Evolutionary conservation across 192 early-diverging fungal genomes (phyloP).

Genomic region (Gaertneriomyces semiglobifer): DNA sequence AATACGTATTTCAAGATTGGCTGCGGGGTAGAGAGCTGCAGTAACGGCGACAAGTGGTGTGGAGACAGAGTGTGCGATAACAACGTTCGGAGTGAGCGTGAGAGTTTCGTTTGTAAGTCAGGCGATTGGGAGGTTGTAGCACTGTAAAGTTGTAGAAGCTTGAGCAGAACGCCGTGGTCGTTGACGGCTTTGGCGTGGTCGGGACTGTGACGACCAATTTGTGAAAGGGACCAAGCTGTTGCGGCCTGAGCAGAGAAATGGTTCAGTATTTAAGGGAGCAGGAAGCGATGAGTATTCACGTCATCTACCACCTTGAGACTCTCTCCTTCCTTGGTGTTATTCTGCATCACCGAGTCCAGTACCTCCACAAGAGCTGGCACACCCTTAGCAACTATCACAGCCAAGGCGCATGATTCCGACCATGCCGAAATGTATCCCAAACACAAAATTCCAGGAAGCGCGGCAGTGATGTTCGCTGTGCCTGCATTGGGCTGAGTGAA

Average conservation of each 20-base stretch:
- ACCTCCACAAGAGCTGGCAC: slow-evolving; percentile 47
- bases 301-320: slow-evolving; percentile 45
- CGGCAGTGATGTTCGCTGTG: slow-evolving; percentile 22
- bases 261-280: slow-evolving; percentile 9
- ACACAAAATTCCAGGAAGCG: slow-evolving; percentile 59
- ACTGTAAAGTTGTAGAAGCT: slow-evolving; percentile 49
- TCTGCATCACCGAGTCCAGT: slow-evolving; percentile 21
- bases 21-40: slow-evolving; percentile 48
- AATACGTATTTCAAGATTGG: slow-evolving; percentile 59
- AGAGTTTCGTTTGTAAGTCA: slow-evolving; percentile 53
- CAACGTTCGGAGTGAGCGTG: slow-evolving; percentile 54
- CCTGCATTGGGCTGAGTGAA: too few species aligned
- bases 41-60: slow-evolving; percentile 52
- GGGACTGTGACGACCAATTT: slow-evolving; percentile 58
- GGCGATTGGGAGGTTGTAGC: slow-evolving; percentile 6
- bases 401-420: slow-evolving; percentile 54
- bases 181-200: slow-evolving; percentile 60
- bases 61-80: slow-evolving; percentile 51
- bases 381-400: slow-evolving; percentile 57
- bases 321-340: slow-evolving; percentile 44
- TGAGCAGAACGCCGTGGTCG: slow-evolving; percentile 51
- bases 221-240: slow-evolving; percentile 55
- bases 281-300: not conserved
- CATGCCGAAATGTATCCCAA: slow-evolving; percentile 60
- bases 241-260: slow-evolving; percentile 37